Evolutionary conservation across 768 basidiomycete species (phyloP).

Genomic region (Mrakia gelida): DNA sequence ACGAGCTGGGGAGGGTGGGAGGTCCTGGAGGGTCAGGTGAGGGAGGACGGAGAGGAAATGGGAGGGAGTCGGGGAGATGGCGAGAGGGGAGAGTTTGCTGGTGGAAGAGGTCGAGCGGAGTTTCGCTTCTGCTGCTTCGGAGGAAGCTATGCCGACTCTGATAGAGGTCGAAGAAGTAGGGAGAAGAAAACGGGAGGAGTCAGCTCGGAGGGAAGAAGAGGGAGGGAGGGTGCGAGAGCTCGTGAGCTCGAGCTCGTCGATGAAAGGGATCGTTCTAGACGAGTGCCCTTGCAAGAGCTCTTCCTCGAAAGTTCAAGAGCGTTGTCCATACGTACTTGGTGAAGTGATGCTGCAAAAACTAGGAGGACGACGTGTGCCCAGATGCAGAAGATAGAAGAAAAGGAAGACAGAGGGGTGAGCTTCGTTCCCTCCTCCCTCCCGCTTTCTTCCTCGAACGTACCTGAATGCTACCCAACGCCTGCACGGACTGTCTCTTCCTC

Average conservation of each 20-base stretch:
- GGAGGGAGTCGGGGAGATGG: conserved; percentile 35
- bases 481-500: conserved; percentile 86
- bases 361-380: conserved; percentile 38
- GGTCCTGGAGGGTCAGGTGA: conserved; percentile 10
- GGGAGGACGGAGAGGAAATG: conserved; percentile 4
- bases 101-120: conserved; percentile 56
- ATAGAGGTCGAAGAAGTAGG: neutral
- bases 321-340: conserved; percentile 54
- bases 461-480: conserved; percentile 82
- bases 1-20: conserved; percentile 48
- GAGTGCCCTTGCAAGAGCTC: conserved; percentile 14
- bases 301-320: conserved; percentile 58
- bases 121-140: conserved; percentile 6
- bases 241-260: neutral
- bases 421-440: neutral
- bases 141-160: neutral
- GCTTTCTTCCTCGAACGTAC: neutral
- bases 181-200: neutral
- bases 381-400: neutral
- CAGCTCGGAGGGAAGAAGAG: neutral
- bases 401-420: neutral
- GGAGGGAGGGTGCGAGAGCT: neutral
- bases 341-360: conserved; percentile 92
- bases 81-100: neutral
- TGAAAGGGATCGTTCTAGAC: neutral